Evolutionary conservation across 257 asterid genomes (phyloP).

Genomic region (Thymus quinquecostatus): DNA sequence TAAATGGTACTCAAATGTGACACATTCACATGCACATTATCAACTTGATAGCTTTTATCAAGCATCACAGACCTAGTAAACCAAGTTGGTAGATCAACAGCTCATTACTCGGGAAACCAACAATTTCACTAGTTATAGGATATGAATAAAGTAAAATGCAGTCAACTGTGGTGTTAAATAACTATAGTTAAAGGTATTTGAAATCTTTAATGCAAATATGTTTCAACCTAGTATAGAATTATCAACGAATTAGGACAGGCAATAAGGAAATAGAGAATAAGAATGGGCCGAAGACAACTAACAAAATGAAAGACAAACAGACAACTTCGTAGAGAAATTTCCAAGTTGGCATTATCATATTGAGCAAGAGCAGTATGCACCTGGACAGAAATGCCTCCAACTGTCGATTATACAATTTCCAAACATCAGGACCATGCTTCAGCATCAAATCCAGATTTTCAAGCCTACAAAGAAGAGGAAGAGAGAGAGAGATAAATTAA

Average conservation of each 20-base stretch:
- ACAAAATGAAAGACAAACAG: neutral
- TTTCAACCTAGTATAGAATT: neutral
- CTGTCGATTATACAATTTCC: conserved; percentile 85
- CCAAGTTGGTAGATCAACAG: conserved; percentile 19
- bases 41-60: neutral
- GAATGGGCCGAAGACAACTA: neutral
- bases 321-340: neutral
- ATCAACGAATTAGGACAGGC: neutral
- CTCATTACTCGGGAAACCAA: neutral
- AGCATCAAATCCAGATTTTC: conserved; percentile 93
- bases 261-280: neutral
- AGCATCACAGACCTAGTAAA: neutral
- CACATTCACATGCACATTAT: neutral
- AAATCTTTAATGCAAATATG: neutral
- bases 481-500: conserved; percentile 2
- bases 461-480: conserved; percentile 54
- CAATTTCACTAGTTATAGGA: neutral
- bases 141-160: neutral
- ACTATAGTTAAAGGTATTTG: neutral
- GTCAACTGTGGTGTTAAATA: neutral
- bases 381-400: conserved; percentile 84
- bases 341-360: neutral
- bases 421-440: conserved; percentile 90
- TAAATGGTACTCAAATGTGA: neutral
- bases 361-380: conserved; percentile 39